A percentile compares a stretch with the other conserved stretches of the same genome.
Conservation (phyloP, 768 basidiomycete genomes). For the Tulasnella sp. region DNA sequence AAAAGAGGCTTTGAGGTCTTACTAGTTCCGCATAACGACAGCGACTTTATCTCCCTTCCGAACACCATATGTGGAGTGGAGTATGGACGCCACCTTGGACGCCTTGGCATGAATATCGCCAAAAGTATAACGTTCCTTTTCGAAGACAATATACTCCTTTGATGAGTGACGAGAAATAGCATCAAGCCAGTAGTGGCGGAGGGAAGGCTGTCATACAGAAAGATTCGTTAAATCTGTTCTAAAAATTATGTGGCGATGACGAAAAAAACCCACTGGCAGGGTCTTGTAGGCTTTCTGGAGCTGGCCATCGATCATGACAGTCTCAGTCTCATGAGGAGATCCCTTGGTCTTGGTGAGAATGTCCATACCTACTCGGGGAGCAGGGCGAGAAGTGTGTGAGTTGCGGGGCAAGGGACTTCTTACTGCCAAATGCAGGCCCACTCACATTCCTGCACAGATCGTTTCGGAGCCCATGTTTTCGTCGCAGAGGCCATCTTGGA, state of each 20-base stretch:
- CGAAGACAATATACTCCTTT: constrained; percentile 47
- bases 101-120: constrained; percentile 36
- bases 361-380: constrained; percentile 30
- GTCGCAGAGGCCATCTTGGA: not conserved
- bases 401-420: not conserved
- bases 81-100: constrained; percentile 35
- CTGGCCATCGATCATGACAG: constrained; percentile 37
- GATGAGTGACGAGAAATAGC: constrained; percentile 32
- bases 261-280: constrained; percentile 24
- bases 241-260: no score
- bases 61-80: constrained; percentile 37
- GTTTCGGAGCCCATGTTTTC: not conserved
- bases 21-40: constrained; percentile 50
- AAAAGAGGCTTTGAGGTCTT: no score
- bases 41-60: constrained; percentile 42
- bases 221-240: no score
- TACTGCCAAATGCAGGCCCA: not conserved
- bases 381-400: not conserved
- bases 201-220: constrained; percentile 25
- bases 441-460: not conserved
- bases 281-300: constrained; percentile 47
- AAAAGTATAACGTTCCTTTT: constrained; percentile 40
- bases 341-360: constrained; percentile 36
- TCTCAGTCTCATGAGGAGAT: constrained; percentile 39
- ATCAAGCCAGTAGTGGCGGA: constrained; percentile 45